Evolutionary conservation across 108 stramenopile genomes (phyloP), one percentile per base, ranked within the genome.

Genomic region (Tribonema minus): DNA sequence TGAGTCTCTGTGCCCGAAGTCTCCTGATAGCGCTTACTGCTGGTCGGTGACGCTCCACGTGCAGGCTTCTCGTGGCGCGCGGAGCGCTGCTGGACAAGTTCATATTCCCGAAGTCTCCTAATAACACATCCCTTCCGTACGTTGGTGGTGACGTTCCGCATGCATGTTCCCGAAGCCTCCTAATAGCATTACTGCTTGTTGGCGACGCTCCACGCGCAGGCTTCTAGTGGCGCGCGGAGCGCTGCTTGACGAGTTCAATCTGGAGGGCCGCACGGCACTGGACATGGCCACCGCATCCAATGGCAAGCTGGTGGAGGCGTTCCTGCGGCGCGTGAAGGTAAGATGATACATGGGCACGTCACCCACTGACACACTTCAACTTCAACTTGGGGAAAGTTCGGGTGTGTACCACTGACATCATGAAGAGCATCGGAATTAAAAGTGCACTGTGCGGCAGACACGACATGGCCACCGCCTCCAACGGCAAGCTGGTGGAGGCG

Each of bases 191-290:
- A 54, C 15, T 54, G 20, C 46, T 54, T 54, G 46, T 54, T 9
- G 9, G 20, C 20, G 15, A 54, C 46, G 20, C 46, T 54, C 15
- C 46, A 54, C 15, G 15, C 20, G 46, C 46, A 54, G 46, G 20
- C 20, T 15, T 20, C 46, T 54, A 54, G 77, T 79, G 25, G 67
- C 67, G 37, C 58, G 54, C 31, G 77, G 77, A 0, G 77, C 68
- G 7, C 60, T 62, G 61, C 15, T 70, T 3, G 66, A 30, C 30
- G 58, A 58, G 1, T 79, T 70, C 60, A 79, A 79, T 34, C 35
- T n/a, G 27, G 68, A 79, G 9, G 58, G 35, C 31, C 36, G 32
- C 20, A 79, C 77, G 9, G 77, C 77, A 5, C 68, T 79, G 1
- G 77, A 79, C 60, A 32, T 79, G 31, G 67, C 77, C 15, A 32